Percentiles rank a stretch among this genome's conserved stretches.
These are phyloP conservation scores for Abrus precatorius DNA, from an alignment of 306 rosid species.

Conservation along the genomic window DNA sequence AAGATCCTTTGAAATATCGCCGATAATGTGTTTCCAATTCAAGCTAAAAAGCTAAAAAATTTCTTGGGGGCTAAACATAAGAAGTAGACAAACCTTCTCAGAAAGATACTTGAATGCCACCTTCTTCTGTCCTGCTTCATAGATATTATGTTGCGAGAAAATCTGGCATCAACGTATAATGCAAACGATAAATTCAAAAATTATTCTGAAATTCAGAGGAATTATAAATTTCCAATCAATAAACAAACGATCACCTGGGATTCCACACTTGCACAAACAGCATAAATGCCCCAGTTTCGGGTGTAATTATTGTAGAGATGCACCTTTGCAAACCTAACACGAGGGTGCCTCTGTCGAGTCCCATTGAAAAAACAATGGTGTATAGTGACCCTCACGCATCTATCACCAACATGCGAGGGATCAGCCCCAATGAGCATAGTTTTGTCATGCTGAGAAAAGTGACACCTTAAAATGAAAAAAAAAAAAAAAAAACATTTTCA, in stretches of 20 bases:
- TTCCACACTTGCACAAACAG: conserved; percentile 97
- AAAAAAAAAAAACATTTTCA: conserved; percentile 33
- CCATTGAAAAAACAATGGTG: conserved; percentile 97
- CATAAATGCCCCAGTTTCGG: conserved; percentile 98
- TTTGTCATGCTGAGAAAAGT: conserved; percentile 85
- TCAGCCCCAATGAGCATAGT: conserved; percentile 94
- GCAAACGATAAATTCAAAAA: conserved; percentile 29
- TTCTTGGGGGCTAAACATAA: background rate
- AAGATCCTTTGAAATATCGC: background rate
- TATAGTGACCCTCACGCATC: conserved; percentile 89
- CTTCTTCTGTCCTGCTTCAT: conserved; percentile 97
- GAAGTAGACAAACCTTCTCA: conserved; percentile 74
- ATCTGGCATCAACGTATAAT: conserved; percentile 61
- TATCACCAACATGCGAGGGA: conserved; percentile 75
- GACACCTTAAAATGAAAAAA: conserved; percentile 70
- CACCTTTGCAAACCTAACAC: conserved; percentile 88
- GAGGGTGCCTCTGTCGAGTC: conserved; percentile 94
- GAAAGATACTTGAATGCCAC: conserved; percentile 81
- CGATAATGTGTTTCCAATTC: conserved; percentile 19
- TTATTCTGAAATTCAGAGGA: conserved; percentile 7
- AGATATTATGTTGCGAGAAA: conserved; percentile 89
- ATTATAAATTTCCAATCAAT: conserved; percentile 25
- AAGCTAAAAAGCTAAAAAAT: background rate
- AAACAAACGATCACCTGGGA: conserved; percentile 68
- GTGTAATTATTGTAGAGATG: conserved; percentile 91